Conservation (phyloP, 2,329 filamentous ascomycete species). For the Alternaria rosae region DNA sequence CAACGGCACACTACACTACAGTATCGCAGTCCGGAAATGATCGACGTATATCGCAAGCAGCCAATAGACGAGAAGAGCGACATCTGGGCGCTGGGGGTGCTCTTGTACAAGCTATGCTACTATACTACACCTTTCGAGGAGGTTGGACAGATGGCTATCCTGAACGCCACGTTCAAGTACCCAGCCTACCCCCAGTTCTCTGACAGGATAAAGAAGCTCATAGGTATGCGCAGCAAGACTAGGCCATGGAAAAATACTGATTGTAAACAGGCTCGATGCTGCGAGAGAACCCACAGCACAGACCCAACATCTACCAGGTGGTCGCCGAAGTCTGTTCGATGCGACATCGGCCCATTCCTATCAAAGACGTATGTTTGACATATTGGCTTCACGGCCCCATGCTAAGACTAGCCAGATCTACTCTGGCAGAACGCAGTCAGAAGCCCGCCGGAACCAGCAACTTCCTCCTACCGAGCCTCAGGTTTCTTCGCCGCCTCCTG, state of each 20-base stretch:
- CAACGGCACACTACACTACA: conserved; percentile 97
- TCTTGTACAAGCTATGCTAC: conserved; percentile 98
- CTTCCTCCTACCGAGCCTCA: conserved; percentile 65
- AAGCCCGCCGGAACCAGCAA: conserved; percentile 67
- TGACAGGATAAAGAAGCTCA: conserved; percentile 85
- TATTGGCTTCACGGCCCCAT: neutral
- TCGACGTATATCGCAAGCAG: conserved; percentile 95
- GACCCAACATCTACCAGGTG: conserved; percentile 95
- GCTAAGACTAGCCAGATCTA: conserved; percentile 56
- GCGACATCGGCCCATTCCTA: conserved; percentile 84
- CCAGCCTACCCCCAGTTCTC: conserved; percentile 90
- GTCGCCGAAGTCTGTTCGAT: conserved; percentile 86
- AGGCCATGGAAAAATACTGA: conserved; percentile 19
- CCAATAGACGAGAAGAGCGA: conserved; percentile 99
- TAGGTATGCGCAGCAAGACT: conserved; percentile 67
- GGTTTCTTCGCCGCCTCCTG: conserved; percentile 60
- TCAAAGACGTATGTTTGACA: conserved; percentile 74
- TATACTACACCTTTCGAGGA: conserved; percentile 99
- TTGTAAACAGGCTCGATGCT: conserved; percentile 79
- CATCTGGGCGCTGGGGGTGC: conserved; percentile 94
- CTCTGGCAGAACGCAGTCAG: conserved; percentile 65
- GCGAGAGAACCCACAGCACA: conserved; percentile 76
- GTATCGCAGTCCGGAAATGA: conserved; percentile 98
- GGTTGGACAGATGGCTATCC: conserved; percentile 93
- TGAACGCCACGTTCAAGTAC: conserved; percentile 94